A percentile compares a stretch with the other conserved stretches of the same genome.
phyloP scores from a whole-genome alignment of 2,329 filamentous ascomycete species.

The Fusarium fujikuroi region DNA sequence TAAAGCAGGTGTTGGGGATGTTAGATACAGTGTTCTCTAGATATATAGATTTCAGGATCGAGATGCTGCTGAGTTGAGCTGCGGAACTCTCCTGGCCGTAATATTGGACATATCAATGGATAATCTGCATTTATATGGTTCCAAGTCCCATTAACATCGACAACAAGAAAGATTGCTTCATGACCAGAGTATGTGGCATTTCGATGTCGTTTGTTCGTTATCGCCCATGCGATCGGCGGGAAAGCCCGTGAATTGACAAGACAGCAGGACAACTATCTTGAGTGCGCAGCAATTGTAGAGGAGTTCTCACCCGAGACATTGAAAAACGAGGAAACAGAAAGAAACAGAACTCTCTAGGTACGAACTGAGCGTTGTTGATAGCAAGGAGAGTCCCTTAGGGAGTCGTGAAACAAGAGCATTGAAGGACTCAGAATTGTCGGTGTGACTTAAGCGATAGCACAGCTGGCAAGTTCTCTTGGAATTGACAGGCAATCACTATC shows the following conservation, averaged over 20 bases:
- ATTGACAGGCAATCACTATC: neutral
- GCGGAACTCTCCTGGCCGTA: neutral
- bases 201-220: rapidly evolving
- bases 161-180: too few species aligned
- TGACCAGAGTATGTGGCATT: too few species aligned
- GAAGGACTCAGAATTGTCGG: neutral
- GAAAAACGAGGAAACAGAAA: neutral
- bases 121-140: too few species aligned
- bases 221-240: rapidly evolving
- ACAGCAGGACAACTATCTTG: neutral
- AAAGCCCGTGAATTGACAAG: neutral
- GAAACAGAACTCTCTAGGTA: neutral
- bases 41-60: neutral
- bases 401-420: neutral
- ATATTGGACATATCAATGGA: neutral
- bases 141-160: too few species aligned
- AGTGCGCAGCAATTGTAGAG: neutral
- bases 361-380: neutral
- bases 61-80: neutral
- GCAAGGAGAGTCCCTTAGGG: too few species aligned
- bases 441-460: too few species aligned
- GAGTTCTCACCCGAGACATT: rapidly evolving
- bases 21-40: neutral
- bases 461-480: neutral
- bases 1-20: neutral